Evolutionary conservation across 108 stramenopile genomes (phyloP), one percentile per base, ranked within the genome.

Genomic region (Poteriospumella lacustris): DNA sequence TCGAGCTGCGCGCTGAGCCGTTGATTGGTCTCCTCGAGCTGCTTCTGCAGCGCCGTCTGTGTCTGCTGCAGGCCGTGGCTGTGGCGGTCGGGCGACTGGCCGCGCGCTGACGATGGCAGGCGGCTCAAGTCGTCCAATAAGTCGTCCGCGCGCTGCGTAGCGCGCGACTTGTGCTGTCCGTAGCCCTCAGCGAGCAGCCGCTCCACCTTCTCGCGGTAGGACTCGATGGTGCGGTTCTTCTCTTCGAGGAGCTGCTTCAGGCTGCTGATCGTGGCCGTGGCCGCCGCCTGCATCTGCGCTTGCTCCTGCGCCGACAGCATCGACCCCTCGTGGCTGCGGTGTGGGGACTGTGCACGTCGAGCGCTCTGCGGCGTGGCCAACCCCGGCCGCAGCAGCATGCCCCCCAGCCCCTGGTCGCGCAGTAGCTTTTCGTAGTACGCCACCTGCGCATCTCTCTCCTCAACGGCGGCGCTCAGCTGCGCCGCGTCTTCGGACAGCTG

Each of bases 141-240:
- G 31, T 5, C 70, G 19, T 73, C 70, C 41, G 70, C 70, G 9
- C 33, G 5, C 36, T 34, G 3, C 26, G 9, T 33, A 3, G 41
- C 70, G 26, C 28, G 26, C 9, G 12, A 12, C 12, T 19, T 33
- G 9, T 19, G 9, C 19, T 19, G 15, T 3, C 29, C 31, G 5
- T 26, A 64, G 9, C 15, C 15, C 36, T 64, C 60, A 5, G 60
- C 24, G 15, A 5, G 3, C 47, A 64, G 60, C 24, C n/a, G 42
- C 36, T 70, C 69, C 2, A 70, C 29, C 2, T 31, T 1, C 26
- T 39, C 36, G 9, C 43, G 33, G 36, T 76, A 76, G 3, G 12
- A 40, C 24, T 76, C 76, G 26, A 76, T 56, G 15, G 36, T n/a
- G 34, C 76, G 58, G 44, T 76, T 76, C 58, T 76, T 76, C 60